phyloP scores from a whole-genome alignment of 2,329 filamentous ascomycete species.

The Akanthomyces muscarius region DNA sequence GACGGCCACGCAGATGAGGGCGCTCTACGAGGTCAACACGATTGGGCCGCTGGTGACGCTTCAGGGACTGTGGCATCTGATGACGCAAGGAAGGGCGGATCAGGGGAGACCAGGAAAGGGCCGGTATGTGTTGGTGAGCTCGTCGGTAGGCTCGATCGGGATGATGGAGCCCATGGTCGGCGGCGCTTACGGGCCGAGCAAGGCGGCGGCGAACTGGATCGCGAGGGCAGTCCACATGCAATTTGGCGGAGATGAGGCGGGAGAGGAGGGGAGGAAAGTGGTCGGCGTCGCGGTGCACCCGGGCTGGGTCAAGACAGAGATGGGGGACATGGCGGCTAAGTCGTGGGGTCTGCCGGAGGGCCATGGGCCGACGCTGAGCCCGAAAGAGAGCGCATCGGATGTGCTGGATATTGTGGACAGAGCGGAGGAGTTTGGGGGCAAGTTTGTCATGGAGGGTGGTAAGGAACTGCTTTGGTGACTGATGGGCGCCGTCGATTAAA shows the following conservation, averaged over 20 bases:
- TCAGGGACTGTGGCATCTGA: slow-evolving; percentile 34
- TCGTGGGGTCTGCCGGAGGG: slow-evolving; percentile 29
- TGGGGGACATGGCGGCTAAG: slow-evolving; percentile 29
- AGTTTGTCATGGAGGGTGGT: slow-evolving; percentile 31
- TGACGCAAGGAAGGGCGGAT: slow-evolving; percentile 22
- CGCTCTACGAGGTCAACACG: slow-evolving; percentile 43
- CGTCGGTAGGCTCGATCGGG: slow-evolving; percentile 32
- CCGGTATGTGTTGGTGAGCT: slow-evolving; percentile 35
- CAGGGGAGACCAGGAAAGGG: slow-evolving; percentile 19
- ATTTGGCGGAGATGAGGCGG: slow-evolving; percentile 9
- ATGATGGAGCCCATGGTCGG: slow-evolving; percentile 30
- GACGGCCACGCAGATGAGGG: slow-evolving; percentile 32
- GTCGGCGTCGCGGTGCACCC: slow-evolving; percentile 34
- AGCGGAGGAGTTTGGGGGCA: slow-evolving; percentile 31
- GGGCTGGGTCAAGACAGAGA: slow-evolving; percentile 34
- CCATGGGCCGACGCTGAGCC: slow-evolving; percentile 23
- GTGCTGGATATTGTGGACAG: slow-evolving; percentile 35
- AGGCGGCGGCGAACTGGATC: slow-evolving; percentile 34
- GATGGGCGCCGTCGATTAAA: neutral
- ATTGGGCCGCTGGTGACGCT: slow-evolving; percentile 35
- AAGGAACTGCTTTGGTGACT: slow-evolving; percentile 26
- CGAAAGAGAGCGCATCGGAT: slow-evolving; percentile 31
- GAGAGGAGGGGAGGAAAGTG: slow-evolving; percentile 16
- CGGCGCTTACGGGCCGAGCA: slow-evolving; percentile 34
- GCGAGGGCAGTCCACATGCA: slow-evolving; percentile 29